Base-by-base conservation (phyloP, 768 basidiomycete species). In the Mycena belliarum region DNA sequence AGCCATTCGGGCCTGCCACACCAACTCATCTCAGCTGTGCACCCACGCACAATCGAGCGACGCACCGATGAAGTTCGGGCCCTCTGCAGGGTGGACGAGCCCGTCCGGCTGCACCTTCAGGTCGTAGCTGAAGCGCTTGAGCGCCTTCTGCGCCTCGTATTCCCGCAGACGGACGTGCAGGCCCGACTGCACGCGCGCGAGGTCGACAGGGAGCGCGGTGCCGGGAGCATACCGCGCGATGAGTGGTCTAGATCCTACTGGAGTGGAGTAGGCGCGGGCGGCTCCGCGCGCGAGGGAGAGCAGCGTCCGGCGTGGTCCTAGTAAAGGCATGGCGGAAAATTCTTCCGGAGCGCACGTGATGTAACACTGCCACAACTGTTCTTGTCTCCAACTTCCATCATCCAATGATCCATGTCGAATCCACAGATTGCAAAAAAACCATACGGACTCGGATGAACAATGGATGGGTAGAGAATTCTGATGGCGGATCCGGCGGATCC, bases 61-160 rank as follows among this genome's bases (percentile, higher is more conserved):
- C n/a, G n/a, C 25, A 50, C 55, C 49, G 24, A 57, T 57, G 20
- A 57, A 57, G 32, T 32, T 42, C 18, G 47, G 38, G 18, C 49
- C 55, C 1, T 35, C 21, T 2, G 48, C 55, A 11, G 55, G 55
- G 10, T 23, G 32, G 6, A 57, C 55, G 2, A 18, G 18, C 12
- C 55, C 55, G 26, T 57, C 42, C 23, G 42, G 24, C 32, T 57
- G 48, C 12, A 57, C 15, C 40, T 50, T 49, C 5, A 57, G 41
- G 48, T 57, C 55, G 43, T 57, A 57, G 49, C 41, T 50, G 48
- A 57, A 50, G 40, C 55, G 47, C 40, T 50, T 44, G 28, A 50
- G 32, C 20, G 37, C 28, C 4, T 23, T 18, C 26, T 57, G 48
- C 12, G 49, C 50, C 41, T 57, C 55, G 55, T 57, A 57, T 33